Conservation (phyloP, 2,329 filamentous ascomycete genomes). For the Phialophora expanda region DNA sequence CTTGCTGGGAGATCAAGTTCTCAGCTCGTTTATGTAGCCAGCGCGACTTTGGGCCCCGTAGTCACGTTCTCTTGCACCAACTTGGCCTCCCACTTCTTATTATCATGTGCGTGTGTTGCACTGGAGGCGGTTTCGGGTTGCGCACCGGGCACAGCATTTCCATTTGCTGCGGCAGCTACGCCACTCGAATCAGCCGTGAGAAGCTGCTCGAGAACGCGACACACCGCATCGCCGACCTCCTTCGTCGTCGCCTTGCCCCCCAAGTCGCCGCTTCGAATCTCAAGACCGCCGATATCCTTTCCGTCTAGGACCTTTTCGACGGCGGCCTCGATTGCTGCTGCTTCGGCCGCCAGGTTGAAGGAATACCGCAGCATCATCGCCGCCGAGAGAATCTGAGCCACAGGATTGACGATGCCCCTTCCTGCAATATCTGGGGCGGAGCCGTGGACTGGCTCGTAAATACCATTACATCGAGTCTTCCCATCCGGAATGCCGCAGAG, state of each 20-base stretch:
- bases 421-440: conserved; percentile 96
- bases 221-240: conserved; percentile 93
- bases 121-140: conserved; percentile 1
- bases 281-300: conserved; percentile 72
- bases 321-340: conserved; percentile 85
- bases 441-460: conserved; percentile 99
- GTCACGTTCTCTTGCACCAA: conserved; percentile 27
- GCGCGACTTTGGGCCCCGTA: conserved; percentile 22
- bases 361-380: conserved; percentile 98
- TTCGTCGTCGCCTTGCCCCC: conserved; percentile 93
- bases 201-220: conserved; percentile 59
- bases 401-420: conserved; percentile 95
- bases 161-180: neutral
- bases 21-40: conserved; percentile 11
- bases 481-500: conserved; percentile 92
- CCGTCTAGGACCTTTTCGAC: conserved; percentile 96
- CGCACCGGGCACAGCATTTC: neutral
- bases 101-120: conserved; percentile 18
- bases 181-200: conserved; percentile 21
- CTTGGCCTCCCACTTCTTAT: conserved; percentile 28
- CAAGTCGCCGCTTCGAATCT: conserved; percentile 79
- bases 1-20: no score
- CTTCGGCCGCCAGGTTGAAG: conserved; percentile 86
- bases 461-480: conserved; percentile 65
- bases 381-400: conserved; percentile 88